Base-by-base conservation (phyloP, 2,329 filamentous ascomycete genomes). In the Xylogone sp. region DNA sequence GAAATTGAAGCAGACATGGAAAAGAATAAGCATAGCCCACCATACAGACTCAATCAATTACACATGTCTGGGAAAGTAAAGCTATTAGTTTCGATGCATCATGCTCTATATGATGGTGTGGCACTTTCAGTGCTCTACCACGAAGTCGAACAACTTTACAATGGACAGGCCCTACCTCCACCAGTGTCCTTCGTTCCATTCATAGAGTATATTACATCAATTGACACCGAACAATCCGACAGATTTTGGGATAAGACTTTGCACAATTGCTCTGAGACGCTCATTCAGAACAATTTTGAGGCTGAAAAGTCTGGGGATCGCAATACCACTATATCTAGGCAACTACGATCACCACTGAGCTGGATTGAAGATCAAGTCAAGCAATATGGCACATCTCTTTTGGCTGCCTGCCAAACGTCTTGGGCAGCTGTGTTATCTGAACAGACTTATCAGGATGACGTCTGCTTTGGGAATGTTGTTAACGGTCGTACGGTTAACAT, bases 391-490 rank as follows among this genome's bases (percentile, higher is more conserved):
- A 72, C 82, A 0, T 85, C 86, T 0, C 70, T 91, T 0, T 70
- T 93, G 1, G 80, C 86, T 1, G 59, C 89, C 0, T 78, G 84
- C 27, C 90, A 96, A 67, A 75, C 87, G 3, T 77, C 84, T 1
- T 96, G 90, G 89, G 78, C 83, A 1, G 78, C 78, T 42, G 68
- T 88, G 0, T 65, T 96, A 1, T 73, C 79, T 0, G 70, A 79
- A 2, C 71, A 82, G 2, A 75, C 84, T 2, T 66, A 74, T 1
- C 71, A 73, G 4, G 65, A 71, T 0, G 91, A 96, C 61, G 62
- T 96, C 4, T 94, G 89, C 65, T 96, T 97, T 62, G 92, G 93
- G 0, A 94, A 90, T 60, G 86, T 97, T 2, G 79, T 93, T 51
- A 92, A 83, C 62, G 91, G 92, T 1, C 83, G 92, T 7, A 86